Evolutionary conservation across 164 flowering plant genomes (phyloP), one percentile per base, ranked within the genome.

Genomic region (Sedum album): DNA sequence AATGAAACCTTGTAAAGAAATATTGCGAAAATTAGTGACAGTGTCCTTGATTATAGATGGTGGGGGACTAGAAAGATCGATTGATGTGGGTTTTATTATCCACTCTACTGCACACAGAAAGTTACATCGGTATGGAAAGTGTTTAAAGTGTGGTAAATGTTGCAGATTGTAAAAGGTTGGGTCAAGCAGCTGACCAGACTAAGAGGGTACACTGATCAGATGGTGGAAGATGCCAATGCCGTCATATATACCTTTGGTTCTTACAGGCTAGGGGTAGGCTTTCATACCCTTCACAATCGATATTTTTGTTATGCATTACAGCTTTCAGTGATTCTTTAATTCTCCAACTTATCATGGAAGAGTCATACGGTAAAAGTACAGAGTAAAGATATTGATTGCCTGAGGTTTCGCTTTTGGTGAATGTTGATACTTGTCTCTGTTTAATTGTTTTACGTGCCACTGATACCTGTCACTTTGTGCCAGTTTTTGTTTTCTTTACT

Each of bases 171-270:
- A 1, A 86, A 81, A 69, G 79, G 57, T 51, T 88, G 93, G 93
- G 93, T 88, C 66, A 88, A 86, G 74, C 85, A 82, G 39, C 72
- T 88, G 3, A 86, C 90, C 30, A 88, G 80, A 31, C 74, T 75
- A 71, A 80, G 78, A 77, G 90, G 90, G 15, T 88, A 86, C 72
- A 80, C 84, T 18, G 93, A 86, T 66, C 85, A 86, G 66, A 86
- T 86, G 90, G 86, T 85, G 68, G 85, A 86, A 70, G 86, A 84
- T 72, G 88, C 93, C n/a, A 88, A 88, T 79, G 90, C 90, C n/a
- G 77, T 84, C n/a, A 76, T 88, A 61, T 79, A 73, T 57, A 88
- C 93, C 8, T 88, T 88, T 81, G 93, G 90, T 25, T 88, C 93
- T 30, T 88, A 82, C 69, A 73, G 90, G 11, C 74, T 88, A 13